A percentile compares a stretch with the other conserved stretches of the same genome.
Evolutionary conservation across 257 asterid species (phyloP).

Genomic region (Penstemon davidsonii): DNA sequence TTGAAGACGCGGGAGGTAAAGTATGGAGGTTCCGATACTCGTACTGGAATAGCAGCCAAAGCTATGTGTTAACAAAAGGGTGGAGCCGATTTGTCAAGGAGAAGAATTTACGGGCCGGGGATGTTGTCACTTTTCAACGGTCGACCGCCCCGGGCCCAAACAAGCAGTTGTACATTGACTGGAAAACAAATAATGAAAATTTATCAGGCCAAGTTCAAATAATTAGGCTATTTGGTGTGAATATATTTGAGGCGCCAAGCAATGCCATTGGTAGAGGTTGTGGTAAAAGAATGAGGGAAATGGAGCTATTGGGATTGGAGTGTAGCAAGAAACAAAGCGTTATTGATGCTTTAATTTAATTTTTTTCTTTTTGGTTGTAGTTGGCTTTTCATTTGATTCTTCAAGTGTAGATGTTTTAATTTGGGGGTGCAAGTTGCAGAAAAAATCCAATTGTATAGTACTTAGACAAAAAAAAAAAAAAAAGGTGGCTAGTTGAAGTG

Average conservation of each 20-base stretch:
- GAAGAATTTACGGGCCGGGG: conserved; percentile 53
- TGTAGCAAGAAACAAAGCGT: conserved; percentile 50
- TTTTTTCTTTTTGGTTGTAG: conserved; percentile 7
- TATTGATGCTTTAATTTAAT: conserved; percentile 28
- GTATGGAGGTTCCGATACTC: conserved; percentile 72
- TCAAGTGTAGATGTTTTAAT: conserved; percentile 2
- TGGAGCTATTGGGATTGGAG: conserved; percentile 42
- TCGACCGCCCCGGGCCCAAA: conserved; percentile 38
- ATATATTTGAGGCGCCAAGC: conserved; percentile 39
- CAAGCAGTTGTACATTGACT: conserved; percentile 52
- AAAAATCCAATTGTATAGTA: conserved; percentile 37
- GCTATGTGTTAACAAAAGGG: conserved; percentile 67
- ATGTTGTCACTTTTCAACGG: conserved; percentile 49
- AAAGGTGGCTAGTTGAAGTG: conserved; percentile 22
- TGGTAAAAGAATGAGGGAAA: conserved; percentile 45
- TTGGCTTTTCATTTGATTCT: conserved; percentile 4
- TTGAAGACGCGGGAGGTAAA: conserved; percentile 56
- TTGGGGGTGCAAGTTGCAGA: conserved; percentile 42
- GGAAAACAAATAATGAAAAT: conserved; percentile 23
- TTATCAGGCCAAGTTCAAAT: conserved; percentile 27
- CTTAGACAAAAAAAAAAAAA: conserved; percentile 16
- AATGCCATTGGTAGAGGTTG: conserved; percentile 16
- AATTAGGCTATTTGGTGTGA: conserved; percentile 60
- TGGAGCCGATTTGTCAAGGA: conserved; percentile 84
- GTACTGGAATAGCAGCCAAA: conserved; percentile 74